phyloP scores from a whole-genome alignment of 495 filamentous ascomycete genomes.

The Geoglossum glabrum region DNA sequence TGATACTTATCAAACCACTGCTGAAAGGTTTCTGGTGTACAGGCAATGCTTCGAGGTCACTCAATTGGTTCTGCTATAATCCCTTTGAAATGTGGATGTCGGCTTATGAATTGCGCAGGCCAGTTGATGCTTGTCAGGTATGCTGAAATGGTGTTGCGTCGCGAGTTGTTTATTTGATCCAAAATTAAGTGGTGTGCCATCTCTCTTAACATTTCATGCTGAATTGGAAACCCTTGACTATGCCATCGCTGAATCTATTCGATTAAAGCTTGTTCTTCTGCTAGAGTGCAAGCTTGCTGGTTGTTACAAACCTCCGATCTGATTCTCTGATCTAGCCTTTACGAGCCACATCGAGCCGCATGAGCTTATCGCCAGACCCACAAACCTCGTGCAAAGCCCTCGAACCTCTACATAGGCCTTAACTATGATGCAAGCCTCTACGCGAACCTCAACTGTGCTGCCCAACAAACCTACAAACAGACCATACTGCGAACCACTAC shows the following conservation, averaged over 20 bases:
- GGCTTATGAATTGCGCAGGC: neutral
- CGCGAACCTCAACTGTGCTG: too few relatives aligned
- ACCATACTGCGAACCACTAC: too few relatives aligned
- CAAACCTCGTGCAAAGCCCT: too few relatives aligned
- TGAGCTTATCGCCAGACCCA: too few relatives aligned
- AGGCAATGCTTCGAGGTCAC: neutral
- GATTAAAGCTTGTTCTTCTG: neutral
- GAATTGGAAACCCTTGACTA: neutral
- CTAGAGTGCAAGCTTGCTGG: neutral
- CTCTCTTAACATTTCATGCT: neutral
- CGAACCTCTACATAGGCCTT: too few relatives aligned
- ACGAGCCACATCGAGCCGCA: too few relatives aligned
- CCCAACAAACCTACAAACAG: too few relatives aligned
- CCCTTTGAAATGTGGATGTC: neutral
- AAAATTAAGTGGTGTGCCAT: neutral
- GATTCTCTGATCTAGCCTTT: too few relatives aligned
- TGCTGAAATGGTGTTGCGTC: neutral
- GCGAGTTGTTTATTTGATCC: neutral
- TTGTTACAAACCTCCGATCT: too few relatives aligned
- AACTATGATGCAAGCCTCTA: too few relatives aligned
- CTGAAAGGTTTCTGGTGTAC: neutral
- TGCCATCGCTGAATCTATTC: neutral
- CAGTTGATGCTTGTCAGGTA: neutral
- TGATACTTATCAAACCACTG: neutral
- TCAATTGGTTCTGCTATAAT: neutral